Conservation (phyloP, 1,284 basidiomycete genomes). For the Macrocybe sp. region DNA sequence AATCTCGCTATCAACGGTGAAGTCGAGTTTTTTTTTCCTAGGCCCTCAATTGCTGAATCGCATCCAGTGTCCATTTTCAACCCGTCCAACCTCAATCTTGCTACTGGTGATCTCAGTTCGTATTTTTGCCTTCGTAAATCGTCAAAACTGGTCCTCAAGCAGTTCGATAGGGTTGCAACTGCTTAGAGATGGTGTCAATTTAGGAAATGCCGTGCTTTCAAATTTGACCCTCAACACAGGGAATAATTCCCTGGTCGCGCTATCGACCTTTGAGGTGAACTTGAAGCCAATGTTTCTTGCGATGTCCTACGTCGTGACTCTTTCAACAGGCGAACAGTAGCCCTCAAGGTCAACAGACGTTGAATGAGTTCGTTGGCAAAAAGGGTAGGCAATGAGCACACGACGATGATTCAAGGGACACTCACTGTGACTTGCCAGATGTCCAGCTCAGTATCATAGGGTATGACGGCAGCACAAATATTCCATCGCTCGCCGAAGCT, state of each 20-base stretch:
- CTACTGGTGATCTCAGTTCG: constrained; percentile 56
- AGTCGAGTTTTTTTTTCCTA: constrained; percentile 5
- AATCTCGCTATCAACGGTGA: constrained; percentile 54
- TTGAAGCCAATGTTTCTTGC: not conserved
- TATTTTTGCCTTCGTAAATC: not conserved
- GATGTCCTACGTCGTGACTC: constrained; percentile 6
- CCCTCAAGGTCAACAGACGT: constrained; percentile 57
- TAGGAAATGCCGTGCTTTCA: constrained; percentile 59
- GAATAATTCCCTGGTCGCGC: constrained; percentile 47
- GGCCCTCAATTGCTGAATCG: not conserved
- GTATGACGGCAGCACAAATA: constrained; percentile 55
- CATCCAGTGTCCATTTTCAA: constrained; percentile 58
- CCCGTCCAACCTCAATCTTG: constrained; percentile 66
- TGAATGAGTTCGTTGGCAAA: constrained; percentile 68
- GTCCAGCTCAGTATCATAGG: constrained; percentile 51
- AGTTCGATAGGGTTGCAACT: constrained; percentile 46
- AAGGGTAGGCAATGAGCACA: constrained; percentile 30
- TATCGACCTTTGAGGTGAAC: constrained; percentile 44
- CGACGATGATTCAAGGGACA: constrained; percentile 2
- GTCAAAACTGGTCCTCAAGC: constrained; percentile 2
- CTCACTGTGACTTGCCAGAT: constrained; percentile 28
- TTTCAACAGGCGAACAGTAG: constrained; percentile 52
- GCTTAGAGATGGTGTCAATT: constrained; percentile 39
- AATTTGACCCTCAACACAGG: constrained; percentile 55
- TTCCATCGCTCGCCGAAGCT: constrained; percentile 57